Evolutionary conservation across 2,329 filamentous ascomycete genomes (phyloP).

Genomic region (Ceratocystiopsis sp.): DNA sequence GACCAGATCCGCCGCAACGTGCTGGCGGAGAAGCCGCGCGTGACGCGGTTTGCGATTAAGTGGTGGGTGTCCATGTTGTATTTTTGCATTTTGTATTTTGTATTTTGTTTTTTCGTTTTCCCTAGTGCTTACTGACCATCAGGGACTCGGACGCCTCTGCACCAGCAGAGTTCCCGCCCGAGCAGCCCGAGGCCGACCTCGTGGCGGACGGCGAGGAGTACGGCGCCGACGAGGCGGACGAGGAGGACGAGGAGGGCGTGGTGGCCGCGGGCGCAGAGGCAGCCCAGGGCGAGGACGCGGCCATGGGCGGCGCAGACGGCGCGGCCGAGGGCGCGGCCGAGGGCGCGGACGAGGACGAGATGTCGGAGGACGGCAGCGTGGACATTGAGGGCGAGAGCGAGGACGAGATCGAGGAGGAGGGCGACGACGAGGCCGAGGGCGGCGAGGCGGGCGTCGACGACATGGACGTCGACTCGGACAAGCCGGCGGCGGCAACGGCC

Average conservation of each 20-base stretch:
- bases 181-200: slow-evolving; percentile 89
- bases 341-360: slow-evolving; percentile 16
- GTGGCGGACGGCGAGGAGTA: slow-evolving; percentile 77
- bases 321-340: slow-evolving; percentile 1
- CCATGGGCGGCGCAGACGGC: slow-evolving; percentile 17
- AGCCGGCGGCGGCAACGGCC: slow-evolving; percentile 5
- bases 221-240: slow-evolving; percentile 74
- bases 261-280: slow-evolving; percentile 7
- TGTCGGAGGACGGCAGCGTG: slow-evolving; percentile 22
- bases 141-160: slow-evolving; percentile 98
- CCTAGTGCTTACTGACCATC: slow-evolving; percentile 3
- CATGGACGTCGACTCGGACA: slow-evolving; percentile 20
- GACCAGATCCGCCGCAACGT: slow-evolving; percentile 88
- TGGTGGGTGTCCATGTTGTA: slow-evolving; percentile 44
- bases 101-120: background rate
- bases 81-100: background rate
- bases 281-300: slow-evolving; percentile 13
- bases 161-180: slow-evolving; percentile 87
- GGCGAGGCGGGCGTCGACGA: slow-evolving; percentile 16
- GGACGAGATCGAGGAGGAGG: slow-evolving; percentile 20
- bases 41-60: slow-evolving; percentile 96
- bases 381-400: slow-evolving; percentile 23
- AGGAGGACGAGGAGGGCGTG: slow-evolving; percentile 41
- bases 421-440: slow-evolving; percentile 14
- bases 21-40: slow-evolving; percentile 89